Evolutionary conservation across 495 filamentous ascomycete species (phyloP), one percentile per base, ranked within the genome.

Genomic region (Oidiodendron maius): DNA sequence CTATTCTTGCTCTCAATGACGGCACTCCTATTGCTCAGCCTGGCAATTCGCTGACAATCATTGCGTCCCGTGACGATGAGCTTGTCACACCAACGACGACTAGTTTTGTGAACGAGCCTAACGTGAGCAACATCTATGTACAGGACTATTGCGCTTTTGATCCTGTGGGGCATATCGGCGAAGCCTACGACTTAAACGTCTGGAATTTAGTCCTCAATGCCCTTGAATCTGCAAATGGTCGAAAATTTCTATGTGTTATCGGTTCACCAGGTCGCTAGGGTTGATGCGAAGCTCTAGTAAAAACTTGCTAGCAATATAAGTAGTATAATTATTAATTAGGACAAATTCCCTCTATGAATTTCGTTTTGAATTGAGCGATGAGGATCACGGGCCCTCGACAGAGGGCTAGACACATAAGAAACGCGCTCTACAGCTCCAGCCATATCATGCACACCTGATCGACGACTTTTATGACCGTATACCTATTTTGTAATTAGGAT

Each of bases 161-260:
- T 37, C 55, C 57, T 0, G 73, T 77, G 4, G 75, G 74, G 2
- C 75, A 79, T 49, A 71, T 74, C 35, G 73, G 72, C 3, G 68
- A 76, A 48, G 71, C 69, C 20, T 77, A 70, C 62, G 75, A 79
- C 56, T 56, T 66, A 52, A 72, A 74, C 56, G 71, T 79, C 1
- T 77, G 74, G 73, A 68, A 76, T 25, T 50, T 78, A 58, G 67
- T 79, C 16, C 60, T 71, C 42, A 77, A 77, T 50, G 75, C 70
- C 30, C 48, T 79, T 35, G 67, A 71, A 32, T 64, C 3, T 3
- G 24, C 39, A 5, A 3, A 6, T 4, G 12, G 12, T 6, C 13
- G 39, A 13, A 23, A 6, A 18, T 42, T 42, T 42, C n/a, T 21
- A 21, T 42, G 39, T 23, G 3, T 23, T 3, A 13, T 20, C 6